Evolutionary conservation across 1,139 yeast species (phyloP).

Genomic region (Taphrina communis): DNA sequence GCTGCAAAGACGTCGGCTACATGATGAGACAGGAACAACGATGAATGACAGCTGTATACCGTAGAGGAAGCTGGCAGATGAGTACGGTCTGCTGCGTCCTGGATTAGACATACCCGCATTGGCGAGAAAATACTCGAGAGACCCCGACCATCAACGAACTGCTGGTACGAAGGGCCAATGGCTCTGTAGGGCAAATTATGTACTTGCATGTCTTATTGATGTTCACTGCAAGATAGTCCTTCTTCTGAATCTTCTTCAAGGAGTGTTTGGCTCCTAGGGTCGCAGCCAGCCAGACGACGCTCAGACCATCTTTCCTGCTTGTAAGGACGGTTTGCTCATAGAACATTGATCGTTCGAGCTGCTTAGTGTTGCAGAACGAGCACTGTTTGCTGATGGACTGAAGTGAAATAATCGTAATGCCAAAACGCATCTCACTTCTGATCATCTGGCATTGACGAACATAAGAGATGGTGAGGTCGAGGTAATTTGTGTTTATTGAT

Average conservation of each 20-base stretch:
- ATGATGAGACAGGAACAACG: neutral
- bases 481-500: no score
- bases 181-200: conserved; percentile 47
- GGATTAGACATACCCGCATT: conserved; percentile 55
- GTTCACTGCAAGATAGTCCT: conserved; percentile 47
- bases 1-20: conserved; percentile 41
- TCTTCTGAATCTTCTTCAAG: conserved; percentile 45
- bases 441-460: no score
- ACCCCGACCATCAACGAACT: conserved; percentile 65
- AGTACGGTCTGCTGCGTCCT: neutral
- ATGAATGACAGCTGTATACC: neutral
- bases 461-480: no score
- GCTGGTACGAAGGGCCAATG: conserved; percentile 56
- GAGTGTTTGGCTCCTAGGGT: conserved; percentile 47
- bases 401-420: neutral
- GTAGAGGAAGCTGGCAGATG: neutral
- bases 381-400: neutral
- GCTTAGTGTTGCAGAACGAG: no score
- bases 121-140: conserved; percentile 61
- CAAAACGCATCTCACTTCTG: no score
- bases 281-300: conserved; percentile 47
- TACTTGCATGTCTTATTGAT: conserved; percentile 46
- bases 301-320: conserved; percentile 42
- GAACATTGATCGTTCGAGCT: conserved; percentile 32
- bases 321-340: conserved; percentile 43